Conservation (phyloP, 1,284 basidiomycete species). For the Anthracocystis walkeri region DNA sequence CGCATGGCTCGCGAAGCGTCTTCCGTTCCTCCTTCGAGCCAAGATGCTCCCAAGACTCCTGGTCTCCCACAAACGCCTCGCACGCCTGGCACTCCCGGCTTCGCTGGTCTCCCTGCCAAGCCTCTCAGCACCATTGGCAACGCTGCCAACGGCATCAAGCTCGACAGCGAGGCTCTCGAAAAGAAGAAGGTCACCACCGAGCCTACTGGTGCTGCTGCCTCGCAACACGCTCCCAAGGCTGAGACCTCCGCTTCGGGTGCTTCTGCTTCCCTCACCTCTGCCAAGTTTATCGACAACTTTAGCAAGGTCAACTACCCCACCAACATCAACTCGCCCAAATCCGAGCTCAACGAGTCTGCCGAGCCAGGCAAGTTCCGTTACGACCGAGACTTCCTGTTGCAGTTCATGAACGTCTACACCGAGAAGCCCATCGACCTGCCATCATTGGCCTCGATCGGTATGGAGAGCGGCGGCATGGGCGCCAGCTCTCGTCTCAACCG, state of each 20-base stretch:
- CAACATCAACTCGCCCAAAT: conserved; percentile 82
- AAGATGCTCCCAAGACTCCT: conserved; percentile 54
- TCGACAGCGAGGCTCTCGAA: conserved; percentile 61
- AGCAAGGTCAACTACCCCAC: conserved; percentile 83
- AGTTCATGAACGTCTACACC: conserved; percentile 95
- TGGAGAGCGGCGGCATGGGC: conserved; percentile 66
- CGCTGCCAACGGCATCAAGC: conserved; percentile 59
- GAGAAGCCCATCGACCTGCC: conserved; percentile 93
- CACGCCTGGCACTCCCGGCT: conserved; percentile 64
- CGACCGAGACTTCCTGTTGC: conserved; percentile 95
- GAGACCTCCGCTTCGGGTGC: conserved; percentile 55
- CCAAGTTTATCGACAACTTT: conserved; percentile 80
- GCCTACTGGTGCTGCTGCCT: conserved; percentile 28
- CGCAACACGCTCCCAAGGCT: conserved; percentile 39
- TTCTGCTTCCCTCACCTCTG: conserved; percentile 55
- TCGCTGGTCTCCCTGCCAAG: conserved; percentile 65
- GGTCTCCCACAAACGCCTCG: conserved; percentile 57
- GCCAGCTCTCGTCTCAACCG: conserved; percentile 55
- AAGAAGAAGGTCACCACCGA: conserved; percentile 52
- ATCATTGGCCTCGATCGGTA: conserved; percentile 88
- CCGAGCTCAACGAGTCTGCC: conserved; percentile 85
- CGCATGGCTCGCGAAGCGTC: conserved; percentile 65
- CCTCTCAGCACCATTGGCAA: conserved; percentile 52
- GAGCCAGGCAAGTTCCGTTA: conserved; percentile 92
- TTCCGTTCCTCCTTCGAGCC: conserved; percentile 63